Evolutionary conservation across 495 filamentous ascomycete genomes (phyloP).

Genomic region (Aspergillus saccharolyticus): DNA sequence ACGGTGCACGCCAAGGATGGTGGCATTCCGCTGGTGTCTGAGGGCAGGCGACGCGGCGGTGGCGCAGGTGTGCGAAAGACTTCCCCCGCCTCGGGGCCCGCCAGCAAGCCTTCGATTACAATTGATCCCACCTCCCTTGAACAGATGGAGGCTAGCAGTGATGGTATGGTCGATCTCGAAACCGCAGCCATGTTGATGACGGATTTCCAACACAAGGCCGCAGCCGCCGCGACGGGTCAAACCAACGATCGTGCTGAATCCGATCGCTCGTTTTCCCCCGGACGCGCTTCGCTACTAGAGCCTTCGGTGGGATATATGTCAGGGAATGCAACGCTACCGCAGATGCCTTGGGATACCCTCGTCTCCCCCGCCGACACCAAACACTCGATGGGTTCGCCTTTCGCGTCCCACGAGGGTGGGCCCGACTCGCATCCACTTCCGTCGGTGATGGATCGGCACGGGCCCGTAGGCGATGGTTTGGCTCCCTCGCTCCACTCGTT

Average conservation of each 20-base stretch:
- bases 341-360: constrained; percentile 86
- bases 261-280: constrained; percentile 68
- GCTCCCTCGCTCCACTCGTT: constrained; percentile 61
- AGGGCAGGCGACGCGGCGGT: constrained; percentile 82
- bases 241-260: constrained; percentile 66
- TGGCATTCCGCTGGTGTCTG: constrained; percentile 88
- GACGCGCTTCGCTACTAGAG: constrained; percentile 61
- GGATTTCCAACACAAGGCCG: constrained; percentile 95
- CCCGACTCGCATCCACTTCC: constrained; percentile 56
- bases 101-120: constrained; percentile 69
- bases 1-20: constrained; percentile 99
- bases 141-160: constrained; percentile 89
- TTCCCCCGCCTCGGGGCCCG: constrained; percentile 60
- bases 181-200: constrained; percentile 98
- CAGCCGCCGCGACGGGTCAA: constrained; percentile 71
- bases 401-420: constrained; percentile 64
- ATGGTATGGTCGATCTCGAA: constrained; percentile 95
- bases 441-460: constrained; percentile 62
- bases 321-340: constrained; percentile 73
- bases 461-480: constrained; percentile 52
- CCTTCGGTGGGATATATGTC: constrained; percentile 66
- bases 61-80: constrained; percentile 56
- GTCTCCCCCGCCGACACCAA: constrained; percentile 64
- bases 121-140: constrained; percentile 87
- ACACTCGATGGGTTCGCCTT: constrained; percentile 59